Percentiles rank a stretch among this genome's conserved stretches.
Evolutionary conservation across 2,329 filamentous ascomycete species (phyloP).

Genomic region (Neocatenulostroma microsporum): DNA sequence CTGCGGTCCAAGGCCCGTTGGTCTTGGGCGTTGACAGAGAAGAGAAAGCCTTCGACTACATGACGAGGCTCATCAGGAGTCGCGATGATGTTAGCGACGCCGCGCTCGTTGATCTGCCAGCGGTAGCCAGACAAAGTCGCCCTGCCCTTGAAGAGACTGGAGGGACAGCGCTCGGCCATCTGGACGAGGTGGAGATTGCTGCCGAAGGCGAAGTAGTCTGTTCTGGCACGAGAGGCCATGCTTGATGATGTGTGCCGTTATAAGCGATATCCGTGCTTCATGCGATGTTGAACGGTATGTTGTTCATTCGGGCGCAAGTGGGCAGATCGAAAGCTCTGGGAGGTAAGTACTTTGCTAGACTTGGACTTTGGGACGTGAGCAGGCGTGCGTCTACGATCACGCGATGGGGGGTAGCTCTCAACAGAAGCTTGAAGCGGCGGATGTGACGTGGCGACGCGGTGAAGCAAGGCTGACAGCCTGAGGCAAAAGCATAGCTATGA

Average conservation of each 20-base stretch:
- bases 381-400: too few relatives aligned
- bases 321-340: too few relatives aligned
- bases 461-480: too few relatives aligned
- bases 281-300: neutral
- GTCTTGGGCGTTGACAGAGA: neutral
- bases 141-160: conserved; percentile 1
- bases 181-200: neutral
- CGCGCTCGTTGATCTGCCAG: conserved; percentile 2
- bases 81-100: neutral
- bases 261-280: too few relatives aligned
- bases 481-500: too few relatives aligned
- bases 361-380: too few relatives aligned
- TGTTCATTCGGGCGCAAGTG: too few relatives aligned
- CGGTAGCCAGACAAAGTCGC: neutral
- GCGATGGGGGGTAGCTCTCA: too few relatives aligned
- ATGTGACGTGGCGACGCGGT: too few relatives aligned
- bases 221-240: neutral
- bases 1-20: conserved; percentile 1
- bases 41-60: conserved; percentile 1
- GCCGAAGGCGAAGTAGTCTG: conserved; percentile 1
- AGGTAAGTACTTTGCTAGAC: too few relatives aligned
- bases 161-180: conserved; percentile 1
- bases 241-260: too few relatives aligned
- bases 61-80: neutral
- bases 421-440: too few relatives aligned